Evolutionary conservation across 805 yeast genomes (phyloP), one percentile per base, ranked within the genome.

Genomic region (Candida manassasensis): DNA sequence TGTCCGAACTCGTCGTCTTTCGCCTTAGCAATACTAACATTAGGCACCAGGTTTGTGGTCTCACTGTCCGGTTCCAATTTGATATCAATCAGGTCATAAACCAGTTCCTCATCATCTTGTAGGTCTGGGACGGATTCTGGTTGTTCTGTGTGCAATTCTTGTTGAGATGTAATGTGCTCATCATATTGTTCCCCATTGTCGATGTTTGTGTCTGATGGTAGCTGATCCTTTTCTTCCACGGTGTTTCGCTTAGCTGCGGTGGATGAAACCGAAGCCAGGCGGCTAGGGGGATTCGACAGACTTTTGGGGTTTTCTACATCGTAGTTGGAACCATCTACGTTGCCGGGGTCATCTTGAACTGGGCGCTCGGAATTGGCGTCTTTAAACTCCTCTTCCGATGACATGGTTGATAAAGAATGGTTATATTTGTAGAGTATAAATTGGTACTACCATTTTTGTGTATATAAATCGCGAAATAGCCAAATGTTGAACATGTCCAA

Each of bases 381-480:
- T 37, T 47, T 49, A 40, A 47, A 51, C 19, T 52, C 55, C 36
- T 48, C 52, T 29, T 34, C 40, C 12, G 57, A 52, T 26, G 36
- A 33, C 36, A 33, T 33, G 17, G 9, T 29, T 21, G 13, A 7
- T 7, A 24, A 24, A 14, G 12, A 24, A 11, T 11, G 12, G 12
- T 8, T 7, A n/a, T n/a, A n/a, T n/a, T n/a, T n/a, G n/a, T n/a
- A n/a, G n/a, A n/a, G n/a, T n/a, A n/a, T n/a, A n/a, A n/a, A n/a
- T n/a, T n/a, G n/a, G n/a, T n/a, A n/a, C n/a, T n/a, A n/a, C n/a
- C n/a, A n/a, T n/a, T n/a, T n/a, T n/a, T n/a, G n/a, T n/a, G n/a
- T n/a, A n/a, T n/a, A n/a, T n/a, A n/a, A n/a, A n/a, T n/a, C n/a
- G n/a, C n/a, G n/a, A n/a, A n/a, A n/a, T n/a, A n/a, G n/a, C n/a